Evolutionary conservation across 1,284 basidiomycete genomes (phyloP).

Genomic region (Lentinus polychrous): DNA sequence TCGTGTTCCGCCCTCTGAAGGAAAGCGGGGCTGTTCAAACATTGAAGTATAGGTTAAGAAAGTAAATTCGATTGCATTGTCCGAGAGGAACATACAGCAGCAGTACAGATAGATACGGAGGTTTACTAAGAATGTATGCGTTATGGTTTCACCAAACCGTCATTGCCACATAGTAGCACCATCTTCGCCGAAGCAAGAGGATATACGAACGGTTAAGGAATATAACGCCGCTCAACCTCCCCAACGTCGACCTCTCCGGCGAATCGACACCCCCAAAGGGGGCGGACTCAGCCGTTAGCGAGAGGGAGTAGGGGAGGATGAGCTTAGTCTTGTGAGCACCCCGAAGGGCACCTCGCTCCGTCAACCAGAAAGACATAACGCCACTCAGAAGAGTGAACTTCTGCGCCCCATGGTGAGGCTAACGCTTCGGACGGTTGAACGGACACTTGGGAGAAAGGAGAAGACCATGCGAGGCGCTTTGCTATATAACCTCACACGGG

Average conservation of each 20-base stretch:
- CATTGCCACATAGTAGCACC: constrained; percentile 70
- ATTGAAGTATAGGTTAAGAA: no score
- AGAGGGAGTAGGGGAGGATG: constrained; percentile 25
- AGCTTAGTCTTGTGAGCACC: constrained; percentile 65
- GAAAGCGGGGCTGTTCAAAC: no score
- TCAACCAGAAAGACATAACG: constrained; percentile 54
- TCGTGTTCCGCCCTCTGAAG: no score
- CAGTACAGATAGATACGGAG: no score
- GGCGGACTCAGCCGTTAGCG: constrained; percentile 33
- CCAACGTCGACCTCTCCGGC: constrained; percentile 35
- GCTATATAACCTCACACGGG: constrained; percentile 25
- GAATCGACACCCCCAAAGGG: constrained; percentile 44
- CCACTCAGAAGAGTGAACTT: constrained; percentile 26
- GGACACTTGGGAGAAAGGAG: constrained; percentile 28
- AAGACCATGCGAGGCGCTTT: constrained; percentile 12
- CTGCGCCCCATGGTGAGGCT: constrained; percentile 24
- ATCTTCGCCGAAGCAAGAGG: constrained; percentile 21
- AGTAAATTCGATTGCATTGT: no score
- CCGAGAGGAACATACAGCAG: no score
- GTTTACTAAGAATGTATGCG: constrained; percentile 59
- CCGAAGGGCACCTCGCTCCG: constrained; percentile 62
- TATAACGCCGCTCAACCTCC: constrained; percentile 53
- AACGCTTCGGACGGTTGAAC: constrained; percentile 32
- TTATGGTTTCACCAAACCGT: constrained; percentile 77
- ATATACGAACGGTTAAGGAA: constrained; percentile 68